Percentiles rank a stretch among this genome's conserved stretches.
Evolutionary conservation across 2,329 filamentous ascomycete species (phyloP).

Genomic region (Phyllosticta citrichinensis): DNA sequence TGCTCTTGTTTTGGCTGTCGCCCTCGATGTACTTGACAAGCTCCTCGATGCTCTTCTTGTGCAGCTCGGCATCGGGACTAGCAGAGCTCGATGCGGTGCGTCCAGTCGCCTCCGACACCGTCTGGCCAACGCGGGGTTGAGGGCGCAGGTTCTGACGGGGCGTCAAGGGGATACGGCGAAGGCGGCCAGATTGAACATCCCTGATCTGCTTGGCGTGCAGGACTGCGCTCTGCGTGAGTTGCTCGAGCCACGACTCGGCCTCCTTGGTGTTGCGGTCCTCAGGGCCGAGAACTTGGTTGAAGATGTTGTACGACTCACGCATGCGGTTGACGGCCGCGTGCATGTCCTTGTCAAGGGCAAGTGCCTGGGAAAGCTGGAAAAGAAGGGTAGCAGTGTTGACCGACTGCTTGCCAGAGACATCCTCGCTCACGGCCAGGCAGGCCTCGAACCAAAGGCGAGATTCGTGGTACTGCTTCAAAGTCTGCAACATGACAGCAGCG

Average conservation of each 20-base stretch:
- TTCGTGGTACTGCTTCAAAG: slow-evolving; percentile 87
- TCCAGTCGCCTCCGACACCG: slow-evolving; percentile 36
- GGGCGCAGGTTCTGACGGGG: slow-evolving; percentile 49
- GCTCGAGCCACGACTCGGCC: slow-evolving; percentile 91
- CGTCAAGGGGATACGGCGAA: slow-evolving; percentile 62
- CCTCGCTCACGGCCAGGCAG: slow-evolving; percentile 78
- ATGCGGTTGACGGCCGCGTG: slow-evolving; percentile 86
- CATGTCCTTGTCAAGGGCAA: slow-evolving; percentile 90
- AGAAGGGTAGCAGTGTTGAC: slow-evolving; percentile 90
- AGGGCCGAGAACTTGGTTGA: slow-evolving; percentile 74
- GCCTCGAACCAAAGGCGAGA: slow-evolving; percentile 96
- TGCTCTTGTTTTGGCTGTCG: slow-evolving; percentile 6
- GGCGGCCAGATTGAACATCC: slow-evolving; percentile 62
- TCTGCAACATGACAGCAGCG: slow-evolving; percentile 94
- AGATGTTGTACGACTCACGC: slow-evolving; percentile 95
- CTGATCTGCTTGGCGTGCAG: slow-evolving; percentile 90
- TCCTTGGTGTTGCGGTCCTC: slow-evolving; percentile 98
- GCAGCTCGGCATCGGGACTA: slow-evolving; percentile 10
- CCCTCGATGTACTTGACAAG: slow-evolving; percentile 92
- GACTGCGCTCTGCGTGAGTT: slow-evolving; percentile 91
- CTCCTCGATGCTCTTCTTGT: slow-evolving; percentile 81
- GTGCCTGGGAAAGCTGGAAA: slow-evolving; percentile 92
- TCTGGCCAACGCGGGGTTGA: slow-evolving; percentile 54
- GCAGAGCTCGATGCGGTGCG: slow-evolving; percentile 28
- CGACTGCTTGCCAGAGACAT: slow-evolving; percentile 78